Conservation (phyloP, 2,329 filamentous ascomycete species). For the Decorospora gaudefroyi region DNA sequence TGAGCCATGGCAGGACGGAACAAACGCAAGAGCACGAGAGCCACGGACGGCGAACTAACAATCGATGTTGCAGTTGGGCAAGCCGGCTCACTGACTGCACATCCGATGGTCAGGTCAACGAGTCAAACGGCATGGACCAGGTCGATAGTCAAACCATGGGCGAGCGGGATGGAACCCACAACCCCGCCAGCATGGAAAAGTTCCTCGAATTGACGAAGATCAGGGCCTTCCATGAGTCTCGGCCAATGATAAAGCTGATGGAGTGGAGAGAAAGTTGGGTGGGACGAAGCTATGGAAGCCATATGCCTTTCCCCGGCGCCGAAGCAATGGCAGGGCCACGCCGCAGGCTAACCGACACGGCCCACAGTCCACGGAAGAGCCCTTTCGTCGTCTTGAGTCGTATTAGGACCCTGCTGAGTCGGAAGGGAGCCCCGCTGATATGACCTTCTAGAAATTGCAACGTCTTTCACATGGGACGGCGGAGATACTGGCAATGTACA, state of each 20-base stretch:
- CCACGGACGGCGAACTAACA: constrained; percentile 9
- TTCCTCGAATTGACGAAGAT: constrained; percentile 41
- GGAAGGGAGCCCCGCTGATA: constrained; percentile 32
- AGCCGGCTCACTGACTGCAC: constrained; percentile 16
- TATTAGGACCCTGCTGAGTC: constrained; percentile 32
- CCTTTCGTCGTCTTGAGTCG: constrained; percentile 39
- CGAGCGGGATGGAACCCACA: constrained; percentile 25
- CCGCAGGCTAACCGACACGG: constrained; percentile 25
- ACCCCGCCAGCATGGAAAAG: constrained; percentile 35
- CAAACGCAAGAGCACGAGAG: constrained; percentile 17
- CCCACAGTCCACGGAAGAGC: constrained; percentile 28
- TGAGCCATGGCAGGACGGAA: constrained; percentile 15
- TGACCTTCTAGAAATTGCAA: constrained; percentile 41
- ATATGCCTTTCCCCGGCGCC: constrained; percentile 46
- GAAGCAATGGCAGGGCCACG: constrained; percentile 36
- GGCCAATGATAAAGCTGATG: constrained; percentile 46
- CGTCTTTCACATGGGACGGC: constrained; percentile 16
- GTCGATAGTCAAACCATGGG: constrained; percentile 21
- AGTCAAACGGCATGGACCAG: constrained; percentile 24
- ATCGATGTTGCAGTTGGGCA: constrained; percentile 9
- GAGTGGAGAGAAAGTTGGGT: constrained; percentile 32
- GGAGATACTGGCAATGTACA: constrained; percentile 11
- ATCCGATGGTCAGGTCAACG: constrained; percentile 17
- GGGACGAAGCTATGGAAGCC: constrained; percentile 45
- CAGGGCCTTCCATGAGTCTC: constrained; percentile 40